Base-by-base conservation (phyloP, 1,139 yeast species). In the Scheffersomyces cryptocercus region DNA sequence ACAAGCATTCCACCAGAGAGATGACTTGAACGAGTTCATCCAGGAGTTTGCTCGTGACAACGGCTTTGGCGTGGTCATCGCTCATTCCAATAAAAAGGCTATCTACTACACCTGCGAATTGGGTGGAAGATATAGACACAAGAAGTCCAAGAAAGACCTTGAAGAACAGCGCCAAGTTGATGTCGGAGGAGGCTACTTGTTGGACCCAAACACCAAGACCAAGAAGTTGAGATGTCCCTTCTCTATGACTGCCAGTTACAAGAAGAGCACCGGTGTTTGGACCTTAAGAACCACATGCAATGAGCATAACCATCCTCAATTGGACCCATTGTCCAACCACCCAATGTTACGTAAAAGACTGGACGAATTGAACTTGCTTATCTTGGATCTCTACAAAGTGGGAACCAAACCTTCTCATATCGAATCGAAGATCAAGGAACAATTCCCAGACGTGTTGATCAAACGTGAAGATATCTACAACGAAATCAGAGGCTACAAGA, bases 21-120 rank as follows among this genome's bases (percentile, higher is more conserved):
- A 74, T 29, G 81, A 75, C 41, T 67, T 79, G 53, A 78, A 77
- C 51, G 81, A 77, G 43, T 79, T 77, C 50, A 79, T 79, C 44
- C 74, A 71, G 45, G 83, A 78, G 48, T 79, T 78, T 63, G 82
- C 83, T 24, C 66, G 80, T 40, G 81, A 77, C 53, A 77, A 79
- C 56, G 83, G 81, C 34, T 79, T 79, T 61, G 83, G 83, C 3
- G 80, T 79, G 36, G 83, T 79, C 26, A 79, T 79, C 60, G 82
- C 83, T 31, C 83, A 79, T 59, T 76, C 82, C 24, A 79, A 79
- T 58, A 74, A 72, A 48, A 79, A 79, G 58, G 84, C 84, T 34
- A 79, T 79, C 47, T 79, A 79, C 58, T 79, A 77, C 58, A 79
- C 83, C n/a, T 79, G 84, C 58, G 84, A 79, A 59, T 65, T 79